Evolutionary conservation across 768 basidiomycete species (phyloP).

Genomic region (Tylopilus sp.): DNA sequence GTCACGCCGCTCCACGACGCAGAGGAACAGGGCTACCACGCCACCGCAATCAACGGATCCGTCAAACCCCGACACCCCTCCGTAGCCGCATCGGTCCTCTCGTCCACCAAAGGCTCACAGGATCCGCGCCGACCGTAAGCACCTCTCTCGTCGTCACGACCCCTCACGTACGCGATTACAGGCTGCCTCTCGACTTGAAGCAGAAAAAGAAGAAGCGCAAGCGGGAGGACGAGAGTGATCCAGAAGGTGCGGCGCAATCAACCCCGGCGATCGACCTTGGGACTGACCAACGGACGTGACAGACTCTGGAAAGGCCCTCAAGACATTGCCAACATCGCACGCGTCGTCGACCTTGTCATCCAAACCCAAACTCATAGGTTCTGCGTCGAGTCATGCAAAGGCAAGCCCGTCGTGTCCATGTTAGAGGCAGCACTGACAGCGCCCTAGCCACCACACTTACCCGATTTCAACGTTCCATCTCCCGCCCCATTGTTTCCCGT

Average conservation of each 20-base stretch:
- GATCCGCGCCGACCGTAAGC: conserved; percentile 64
- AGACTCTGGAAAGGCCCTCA: conserved; percentile 55
- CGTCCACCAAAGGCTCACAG: conserved; percentile 51
- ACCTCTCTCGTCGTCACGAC: conserved; percentile 12
- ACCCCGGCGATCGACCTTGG: not conserved
- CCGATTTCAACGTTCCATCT: conserved; percentile 62
- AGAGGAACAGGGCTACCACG: conserved; percentile 44
- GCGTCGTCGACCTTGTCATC: conserved; percentile 37
- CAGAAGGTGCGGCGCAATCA: conserved; percentile 49
- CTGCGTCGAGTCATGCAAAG: conserved; percentile 48
- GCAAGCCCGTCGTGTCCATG: conserved; percentile 30
- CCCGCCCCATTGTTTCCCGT: conserved; percentile 48
- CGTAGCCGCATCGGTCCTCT: conserved; percentile 42
- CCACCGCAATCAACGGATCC: conserved; percentile 31
- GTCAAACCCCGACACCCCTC: conserved; percentile 49
- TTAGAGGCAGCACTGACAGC: conserved; percentile 10
- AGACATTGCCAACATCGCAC: conserved; percentile 54
- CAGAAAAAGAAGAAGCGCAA: conserved; percentile 88
- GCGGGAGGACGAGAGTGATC: conserved; percentile 73
- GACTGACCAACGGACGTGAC: conserved; percentile 9
- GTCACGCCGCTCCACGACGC: conserved; percentile 49
- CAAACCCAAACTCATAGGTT: conserved; percentile 55
- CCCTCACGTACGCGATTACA: conserved; percentile 7
- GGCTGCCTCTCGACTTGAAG: conserved; percentile 51
- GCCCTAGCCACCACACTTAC: conserved; percentile 36